Conservation (phyloP, 768 basidiomycete genomes). For the Mrakia hoshinonis region DNA sequence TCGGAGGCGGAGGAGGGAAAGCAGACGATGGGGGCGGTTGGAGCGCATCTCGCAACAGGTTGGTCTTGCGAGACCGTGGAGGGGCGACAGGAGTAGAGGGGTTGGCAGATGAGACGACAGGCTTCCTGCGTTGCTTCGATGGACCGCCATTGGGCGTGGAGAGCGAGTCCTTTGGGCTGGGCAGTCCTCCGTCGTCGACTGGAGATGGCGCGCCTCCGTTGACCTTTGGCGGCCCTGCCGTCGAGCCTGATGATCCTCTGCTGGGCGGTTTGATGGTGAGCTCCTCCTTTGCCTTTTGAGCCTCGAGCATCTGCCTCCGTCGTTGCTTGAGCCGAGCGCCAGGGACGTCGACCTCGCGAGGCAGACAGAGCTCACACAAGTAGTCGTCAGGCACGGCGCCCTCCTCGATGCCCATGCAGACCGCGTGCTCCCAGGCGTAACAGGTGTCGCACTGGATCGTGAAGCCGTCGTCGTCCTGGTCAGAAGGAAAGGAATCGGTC, state of each 20-base stretch:
- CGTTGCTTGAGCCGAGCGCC: constrained; percentile 17
- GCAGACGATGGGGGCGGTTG: constrained; percentile 14
- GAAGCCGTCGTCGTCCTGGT: constrained; percentile 64
- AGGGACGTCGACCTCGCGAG: constrained; percentile 23
- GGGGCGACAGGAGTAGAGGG: not conserved
- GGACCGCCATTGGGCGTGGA: not conserved
- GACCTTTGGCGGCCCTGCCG: not conserved
- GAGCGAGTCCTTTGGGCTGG: not conserved
- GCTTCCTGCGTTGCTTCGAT: constrained; percentile 2
- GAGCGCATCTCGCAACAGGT: constrained; percentile 26
- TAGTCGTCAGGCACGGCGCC: constrained; percentile 60
- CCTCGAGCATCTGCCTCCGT: not conserved
- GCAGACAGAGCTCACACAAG: constrained; percentile 52
- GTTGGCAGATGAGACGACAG: not conserved
- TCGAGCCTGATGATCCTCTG: not conserved
- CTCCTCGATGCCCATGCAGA: constrained; percentile 49
- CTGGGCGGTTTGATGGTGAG: not conserved
- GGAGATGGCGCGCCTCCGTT: not conserved
- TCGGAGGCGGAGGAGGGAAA: not conserved
- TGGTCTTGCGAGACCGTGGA: constrained; percentile 12
- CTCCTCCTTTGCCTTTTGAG: not conserved
- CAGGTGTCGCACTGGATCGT: constrained; percentile 78
- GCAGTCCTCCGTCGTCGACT: not conserved
- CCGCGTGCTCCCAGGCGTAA: constrained; percentile 72
- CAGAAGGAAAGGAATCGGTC: not conserved